Base-by-base conservation (phyloP, 306 rosid species). In the Pyrus betulifolia region DNA sequence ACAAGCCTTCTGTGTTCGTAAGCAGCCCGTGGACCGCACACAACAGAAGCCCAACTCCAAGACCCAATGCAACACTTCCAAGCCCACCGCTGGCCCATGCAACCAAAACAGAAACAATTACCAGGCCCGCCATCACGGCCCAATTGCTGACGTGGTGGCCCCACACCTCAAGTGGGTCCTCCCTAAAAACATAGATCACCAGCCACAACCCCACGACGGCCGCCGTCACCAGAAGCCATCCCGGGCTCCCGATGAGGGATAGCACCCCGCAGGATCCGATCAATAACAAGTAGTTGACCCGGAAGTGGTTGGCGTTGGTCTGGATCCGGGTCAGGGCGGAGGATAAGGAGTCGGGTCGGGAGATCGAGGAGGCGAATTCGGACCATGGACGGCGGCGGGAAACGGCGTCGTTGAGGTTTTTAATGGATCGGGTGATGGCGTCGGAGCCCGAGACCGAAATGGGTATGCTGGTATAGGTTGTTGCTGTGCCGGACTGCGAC, bases 391-490 rank as follows among this genome's bases (percentile, higher is more conserved):
- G 69, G 69, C 35, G 33, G 22, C 46, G 72, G 77, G 82, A 60
- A 76, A 54, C 9, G 58, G 72, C 46, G 42, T 12, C 72, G 8
- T 35, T 27, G 19, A 78, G 72, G 60, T 71, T 78, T 5, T 78
- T 52, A 59, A 78, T 23, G 28, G 82, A 78, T 63, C 67, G 38
- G 38, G 72, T 51, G 46, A 71, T 63, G 77, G 38, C 25, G 58
- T 78, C 72, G 21, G 72, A 4, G 67, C 51, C 67, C 4, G 72
- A 19, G 12, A 40, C 40, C 67, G 77, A 51, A 33, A 78, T 42
- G 72, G 77, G 77, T 18, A 70, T 78, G 72, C 57, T 78, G 23
- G 82, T 78, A 57, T 62, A 70, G 67, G 82, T 63, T 52, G 62
- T 19, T 30, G 64, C 55, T 10, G 65, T 11, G 30, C 8, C 69